A percentile compares a stretch with the other conserved stretches of the same genome.
Conservation (phyloP, 163 green algal species). For the Scenedesmus sp. region DNA sequence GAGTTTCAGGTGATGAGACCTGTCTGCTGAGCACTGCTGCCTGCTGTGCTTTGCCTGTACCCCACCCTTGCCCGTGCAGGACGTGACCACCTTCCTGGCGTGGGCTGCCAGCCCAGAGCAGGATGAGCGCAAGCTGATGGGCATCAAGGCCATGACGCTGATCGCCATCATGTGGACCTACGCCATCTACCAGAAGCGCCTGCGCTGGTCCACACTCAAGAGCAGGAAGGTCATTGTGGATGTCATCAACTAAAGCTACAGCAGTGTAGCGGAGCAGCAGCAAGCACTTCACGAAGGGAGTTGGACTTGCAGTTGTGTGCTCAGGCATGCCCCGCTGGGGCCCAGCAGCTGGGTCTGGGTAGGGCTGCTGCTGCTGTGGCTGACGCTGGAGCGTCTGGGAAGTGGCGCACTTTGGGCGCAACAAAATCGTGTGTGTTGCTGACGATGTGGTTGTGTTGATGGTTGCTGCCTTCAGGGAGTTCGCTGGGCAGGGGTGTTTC, state of each 20-base stretch:
- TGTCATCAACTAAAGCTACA: slow-evolving; percentile 88
- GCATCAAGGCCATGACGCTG: slow-evolving; percentile 94
- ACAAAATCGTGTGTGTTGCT: no score
- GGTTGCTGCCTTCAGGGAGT: no score
- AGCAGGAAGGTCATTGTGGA: slow-evolving; percentile 94
- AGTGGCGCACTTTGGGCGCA: no score
- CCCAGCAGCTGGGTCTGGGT: no score
- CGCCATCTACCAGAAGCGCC: slow-evolving; percentile 96
- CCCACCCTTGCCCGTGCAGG: slow-evolving; percentile 63
- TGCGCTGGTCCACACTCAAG: slow-evolving; percentile 92
- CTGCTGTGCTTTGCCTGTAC: not conserved
- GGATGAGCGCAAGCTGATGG: slow-evolving; percentile 99
- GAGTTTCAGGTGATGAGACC: no score
- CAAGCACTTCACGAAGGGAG: not conserved
- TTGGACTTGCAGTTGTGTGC: no score
- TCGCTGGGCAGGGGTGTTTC: no score
- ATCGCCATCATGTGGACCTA: slow-evolving; percentile 85
- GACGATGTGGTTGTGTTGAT: no score
- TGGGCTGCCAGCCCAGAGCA: slow-evolving; percentile 96
- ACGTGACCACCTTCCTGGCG: slow-evolving; percentile 96
- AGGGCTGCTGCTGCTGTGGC: no score
- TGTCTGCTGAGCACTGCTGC: not conserved
- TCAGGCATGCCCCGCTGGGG: no score
- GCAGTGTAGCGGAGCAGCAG: not conserved
- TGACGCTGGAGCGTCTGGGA: no score